These are phyloP conservation scores for Pelargonium myrrhifolium DNA, from an alignment of 441 rosid species.

Conservation along the genomic window DNA sequence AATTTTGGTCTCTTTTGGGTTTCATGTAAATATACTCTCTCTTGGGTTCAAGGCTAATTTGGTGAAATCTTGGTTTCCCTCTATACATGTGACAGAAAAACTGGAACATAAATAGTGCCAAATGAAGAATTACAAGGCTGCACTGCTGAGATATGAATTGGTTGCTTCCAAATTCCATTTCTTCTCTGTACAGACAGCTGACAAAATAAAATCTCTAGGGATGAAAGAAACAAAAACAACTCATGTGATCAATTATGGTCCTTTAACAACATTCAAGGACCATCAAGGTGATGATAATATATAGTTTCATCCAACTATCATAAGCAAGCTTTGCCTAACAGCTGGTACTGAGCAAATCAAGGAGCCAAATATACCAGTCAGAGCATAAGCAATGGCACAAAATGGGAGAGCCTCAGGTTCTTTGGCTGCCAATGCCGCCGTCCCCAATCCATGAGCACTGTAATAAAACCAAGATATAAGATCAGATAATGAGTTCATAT, in stretches of 20 bases:
- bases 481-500: background rate
- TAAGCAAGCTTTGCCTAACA: slow-evolving; percentile 74
- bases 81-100: no score
- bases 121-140: no score
- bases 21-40: no score
- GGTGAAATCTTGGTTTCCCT: no score
- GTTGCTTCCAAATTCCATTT: no score
- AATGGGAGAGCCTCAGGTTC: slow-evolving; percentile 98
- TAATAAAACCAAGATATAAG: background rate
- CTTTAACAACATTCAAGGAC: background rate
- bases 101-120: no score
- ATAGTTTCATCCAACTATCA: slow-evolving; percentile 45
- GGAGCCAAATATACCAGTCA: slow-evolving; percentile 87
- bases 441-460: slow-evolving; percentile 97
- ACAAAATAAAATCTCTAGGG: no score
- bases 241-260: background rate
- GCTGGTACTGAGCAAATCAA: slow-evolving; percentile 75
- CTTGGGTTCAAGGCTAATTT: no score
- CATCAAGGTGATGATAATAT: background rate
- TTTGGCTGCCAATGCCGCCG: slow-evolving; percentile 91
- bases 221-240: no score
- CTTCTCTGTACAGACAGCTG: no score
- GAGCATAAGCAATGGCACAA: slow-evolving; percentile 93
- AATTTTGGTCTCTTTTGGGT: no score
- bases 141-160: no score